A percentile compares a stretch with the other conserved stretches of the same genome.
phyloP scores from a whole-genome alignment of 2,329 filamentous ascomycete genomes.

The Drechslerella stenobrocha region DNA sequence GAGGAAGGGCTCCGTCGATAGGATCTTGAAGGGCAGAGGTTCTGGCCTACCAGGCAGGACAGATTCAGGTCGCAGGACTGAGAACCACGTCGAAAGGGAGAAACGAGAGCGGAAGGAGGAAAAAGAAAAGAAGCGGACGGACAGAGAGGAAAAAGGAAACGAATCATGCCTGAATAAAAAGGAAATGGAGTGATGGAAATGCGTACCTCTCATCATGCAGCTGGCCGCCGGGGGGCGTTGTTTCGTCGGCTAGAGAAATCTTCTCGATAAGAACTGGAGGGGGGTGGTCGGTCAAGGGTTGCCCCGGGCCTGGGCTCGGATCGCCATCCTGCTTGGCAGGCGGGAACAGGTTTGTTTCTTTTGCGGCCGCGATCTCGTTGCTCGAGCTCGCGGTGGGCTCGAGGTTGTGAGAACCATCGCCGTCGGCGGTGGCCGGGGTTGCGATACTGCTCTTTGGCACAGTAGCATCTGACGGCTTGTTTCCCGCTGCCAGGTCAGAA shows the following conservation, averaged over 20 bases:
- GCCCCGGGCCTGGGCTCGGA: conserved; percentile 18
- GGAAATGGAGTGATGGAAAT: conserved; percentile 29
- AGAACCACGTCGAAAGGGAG: conserved; percentile 30
- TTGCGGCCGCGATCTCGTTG: neutral
- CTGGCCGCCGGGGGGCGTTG: conserved; percentile 34
- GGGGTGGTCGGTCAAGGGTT: conserved; percentile 37
- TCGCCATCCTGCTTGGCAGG: conserved; percentile 16
- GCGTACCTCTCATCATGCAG: conserved; percentile 44
- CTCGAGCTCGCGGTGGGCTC: conserved; percentile 9
- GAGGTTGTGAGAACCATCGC: conserved; percentile 3
- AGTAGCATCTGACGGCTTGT: conserved; percentile 16
- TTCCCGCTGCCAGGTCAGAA: conserved; percentile 13
- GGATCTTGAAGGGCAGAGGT: conserved; percentile 48
- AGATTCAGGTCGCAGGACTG: conserved; percentile 8
- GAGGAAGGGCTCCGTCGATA: conserved; percentile 39
- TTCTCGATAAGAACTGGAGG: conserved; percentile 46
- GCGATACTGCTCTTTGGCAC: conserved; percentile 10
- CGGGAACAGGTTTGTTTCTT: conserved; percentile 6
- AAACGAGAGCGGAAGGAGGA: conserved; percentile 47
- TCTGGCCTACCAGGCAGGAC: conserved; percentile 44
- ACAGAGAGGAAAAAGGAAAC: conserved; percentile 45
- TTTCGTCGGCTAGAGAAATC: conserved; percentile 42
- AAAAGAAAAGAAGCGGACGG: conserved; percentile 30
- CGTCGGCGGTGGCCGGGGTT: conserved; percentile 8
- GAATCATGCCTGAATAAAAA: conserved; percentile 20